Conservation (phyloP, 345 rosid genomes). For the Laguncularia racemosa region DNA sequence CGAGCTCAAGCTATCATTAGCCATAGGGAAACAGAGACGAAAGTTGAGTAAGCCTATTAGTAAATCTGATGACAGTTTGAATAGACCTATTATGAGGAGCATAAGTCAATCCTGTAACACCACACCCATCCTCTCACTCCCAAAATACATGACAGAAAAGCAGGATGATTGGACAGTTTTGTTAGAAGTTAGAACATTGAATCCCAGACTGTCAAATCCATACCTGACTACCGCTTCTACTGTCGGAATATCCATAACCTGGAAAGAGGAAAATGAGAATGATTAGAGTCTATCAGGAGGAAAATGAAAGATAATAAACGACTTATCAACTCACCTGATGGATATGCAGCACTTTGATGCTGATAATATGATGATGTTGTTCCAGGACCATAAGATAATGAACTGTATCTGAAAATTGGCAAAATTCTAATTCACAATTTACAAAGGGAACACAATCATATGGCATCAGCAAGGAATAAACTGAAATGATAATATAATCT, state of each 20-base stretch:
- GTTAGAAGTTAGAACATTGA: too few relatives aligned
- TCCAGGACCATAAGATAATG: constrained; percentile 7
- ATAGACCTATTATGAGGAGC: too few relatives aligned
- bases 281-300: background rate
- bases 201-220: background rate
- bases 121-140: too few relatives aligned
- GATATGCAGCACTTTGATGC: constrained; percentile 5
- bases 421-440: background rate
- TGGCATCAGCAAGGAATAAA: too few relatives aligned
- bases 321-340: constrained; percentile 6
- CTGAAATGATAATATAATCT: background rate
- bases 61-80: too few relatives aligned
- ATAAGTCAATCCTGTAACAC: too few relatives aligned
- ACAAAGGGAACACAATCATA: background rate
- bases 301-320: background rate
- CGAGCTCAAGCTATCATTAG: too few relatives aligned
- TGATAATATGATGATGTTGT: constrained; percentile 8
- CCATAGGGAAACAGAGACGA: too few relatives aligned
- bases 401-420: background rate
- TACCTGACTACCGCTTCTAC: constrained; percentile 13
- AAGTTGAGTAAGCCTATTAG: too few relatives aligned
- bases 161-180: too few relatives aligned
- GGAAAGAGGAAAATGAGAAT: background rate
- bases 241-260: constrained; percentile 10
- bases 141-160: too few relatives aligned